These are phyloP conservation scores for Hibiscus syriacus DNA, from an alignment of 345 rosid species.

Conservation along the genomic window DNA sequence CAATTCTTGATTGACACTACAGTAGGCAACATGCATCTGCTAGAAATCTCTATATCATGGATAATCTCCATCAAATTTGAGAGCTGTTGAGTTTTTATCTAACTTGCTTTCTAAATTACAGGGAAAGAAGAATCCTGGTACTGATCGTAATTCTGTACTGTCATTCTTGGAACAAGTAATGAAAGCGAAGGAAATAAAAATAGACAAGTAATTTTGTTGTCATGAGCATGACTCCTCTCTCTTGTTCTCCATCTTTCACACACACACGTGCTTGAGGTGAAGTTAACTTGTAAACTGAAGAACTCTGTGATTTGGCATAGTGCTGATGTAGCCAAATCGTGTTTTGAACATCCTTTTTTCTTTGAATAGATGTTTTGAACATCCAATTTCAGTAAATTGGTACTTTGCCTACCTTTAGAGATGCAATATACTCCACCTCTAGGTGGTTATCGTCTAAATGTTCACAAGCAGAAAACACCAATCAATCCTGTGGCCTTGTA, in stretches of 20 bases:
- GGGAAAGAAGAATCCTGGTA: conserved; percentile 95
- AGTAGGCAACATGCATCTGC: not conserved
- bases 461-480: not conserved
- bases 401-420: not conserved
- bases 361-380: not conserved
- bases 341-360: not conserved
- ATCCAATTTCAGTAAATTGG: not conserved
- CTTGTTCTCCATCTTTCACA: not conserved
- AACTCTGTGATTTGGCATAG: not conserved
- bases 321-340: not conserved
- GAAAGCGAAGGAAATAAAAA: conserved; percentile 78
- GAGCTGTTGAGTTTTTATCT: not conserved
- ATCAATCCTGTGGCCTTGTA: not conserved
- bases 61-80: not conserved
- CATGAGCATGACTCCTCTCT: not conserved
- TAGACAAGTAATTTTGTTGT: conserved; percentile 56
- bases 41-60: not conserved
- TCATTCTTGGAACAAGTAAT: conserved; percentile 52
- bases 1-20: not conserved
- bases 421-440: not conserved
- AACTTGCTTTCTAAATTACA: conserved; percentile 24
- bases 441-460: not conserved
- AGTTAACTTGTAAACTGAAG: not conserved
- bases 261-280: not conserved
- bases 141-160: conserved; percentile 51